Percentiles rank a stretch among this genome's conserved stretches.
phyloP scores from a whole-genome alignment of 1,284 basidiomycete species.

The Mixia osmundae region DNA sequence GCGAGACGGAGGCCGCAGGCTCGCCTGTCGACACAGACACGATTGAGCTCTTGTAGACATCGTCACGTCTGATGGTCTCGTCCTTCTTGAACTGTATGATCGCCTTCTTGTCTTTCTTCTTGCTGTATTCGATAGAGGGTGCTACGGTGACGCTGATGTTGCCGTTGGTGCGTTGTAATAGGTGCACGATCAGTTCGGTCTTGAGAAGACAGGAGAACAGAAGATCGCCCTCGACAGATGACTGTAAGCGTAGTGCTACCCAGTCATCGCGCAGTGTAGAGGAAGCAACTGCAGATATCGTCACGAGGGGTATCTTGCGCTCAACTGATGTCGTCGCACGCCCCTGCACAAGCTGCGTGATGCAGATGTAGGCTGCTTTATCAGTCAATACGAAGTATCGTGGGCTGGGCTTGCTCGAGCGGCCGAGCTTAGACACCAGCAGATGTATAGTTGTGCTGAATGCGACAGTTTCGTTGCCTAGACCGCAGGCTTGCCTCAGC shows the following conservation, averaged over 20 bases:
- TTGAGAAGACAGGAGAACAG: slow-evolving; percentile 82
- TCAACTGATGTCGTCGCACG: slow-evolving; percentile 41
- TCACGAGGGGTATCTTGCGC: slow-evolving; percentile 67
- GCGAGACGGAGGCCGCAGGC: slow-evolving; percentile 50
- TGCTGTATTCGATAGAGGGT: slow-evolving; percentile 62
- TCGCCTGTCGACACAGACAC: slow-evolving; percentile 77
- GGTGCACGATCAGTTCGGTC: slow-evolving; percentile 69
- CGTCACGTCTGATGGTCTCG: slow-evolving; percentile 55
- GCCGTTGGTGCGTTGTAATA: slow-evolving; percentile 58
- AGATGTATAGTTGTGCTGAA: slow-evolving; percentile 73
- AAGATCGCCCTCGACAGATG: slow-evolving; percentile 79
- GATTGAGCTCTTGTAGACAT: slow-evolving; percentile 79
- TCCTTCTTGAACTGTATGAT: slow-evolving; percentile 75
- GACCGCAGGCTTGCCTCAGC: slow-evolving; percentile 45
- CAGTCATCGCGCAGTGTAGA: slow-evolving; percentile 86
- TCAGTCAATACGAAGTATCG: slow-evolving; percentile 78
- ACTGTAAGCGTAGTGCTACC: slow-evolving; percentile 58
- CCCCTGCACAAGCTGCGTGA: slow-evolving; percentile 46
- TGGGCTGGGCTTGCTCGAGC: slow-evolving; percentile 79
- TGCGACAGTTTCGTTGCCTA: slow-evolving; percentile 41
- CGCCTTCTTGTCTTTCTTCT: slow-evolving; percentile 93
- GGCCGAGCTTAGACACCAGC: slow-evolving; percentile 60
- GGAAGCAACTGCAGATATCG: slow-evolving; percentile 62
- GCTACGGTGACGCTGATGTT: slow-evolving; percentile 48
- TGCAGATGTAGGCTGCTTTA: slow-evolving; percentile 66